phyloP scores from a whole-genome alignment of 1,139 yeast species.

The Waltiozyma sp. region DNA sequence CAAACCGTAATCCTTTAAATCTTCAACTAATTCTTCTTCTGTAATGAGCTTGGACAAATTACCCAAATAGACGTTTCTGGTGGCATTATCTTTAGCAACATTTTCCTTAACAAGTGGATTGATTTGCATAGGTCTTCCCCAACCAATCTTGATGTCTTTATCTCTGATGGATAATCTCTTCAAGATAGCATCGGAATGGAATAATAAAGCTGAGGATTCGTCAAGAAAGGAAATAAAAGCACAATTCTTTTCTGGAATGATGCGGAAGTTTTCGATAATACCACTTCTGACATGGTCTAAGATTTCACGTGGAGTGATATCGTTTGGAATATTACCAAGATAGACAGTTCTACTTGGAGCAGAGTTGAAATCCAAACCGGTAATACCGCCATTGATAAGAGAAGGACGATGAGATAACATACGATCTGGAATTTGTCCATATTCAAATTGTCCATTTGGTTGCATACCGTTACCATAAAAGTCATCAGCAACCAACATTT shows the following conservation, averaged over 20 bases:
- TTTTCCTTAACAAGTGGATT: conserved; percentile 62
- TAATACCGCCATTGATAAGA: neutral
- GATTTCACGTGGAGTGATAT: conserved; percentile 69
- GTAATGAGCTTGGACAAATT: conserved; percentile 51
- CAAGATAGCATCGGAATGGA: conserved; percentile 48
- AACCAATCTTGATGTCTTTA: conserved; percentile 53
- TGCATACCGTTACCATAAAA: neutral
- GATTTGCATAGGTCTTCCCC: conserved; percentile 67
- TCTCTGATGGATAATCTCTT: conserved; percentile 38
- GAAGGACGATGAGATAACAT: neutral
- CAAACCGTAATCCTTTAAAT: conserved; percentile 64
- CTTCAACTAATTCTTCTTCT: conserved; percentile 52
- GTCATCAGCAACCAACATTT: neutral
- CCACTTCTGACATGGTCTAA: conserved; percentile 89
- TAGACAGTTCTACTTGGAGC: conserved; percentile 84
- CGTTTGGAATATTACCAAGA: conserved; percentile 80
- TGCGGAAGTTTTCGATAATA: conserved; percentile 61
- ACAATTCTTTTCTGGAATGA: conserved; percentile 41
- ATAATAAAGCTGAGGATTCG: conserved; percentile 39
- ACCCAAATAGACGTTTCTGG: conserved; percentile 83
- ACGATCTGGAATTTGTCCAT: neutral
- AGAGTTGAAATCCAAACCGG: conserved; percentile 21
- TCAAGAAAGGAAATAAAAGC: conserved; percentile 45
- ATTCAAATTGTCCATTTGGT: neutral
- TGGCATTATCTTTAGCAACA: conserved; percentile 78